Evolutionary conservation across 176 grass and related monocot genomes (phyloP), one percentile per base, ranked within the genome.

Genomic region (Oryza glumipatula): DNA sequence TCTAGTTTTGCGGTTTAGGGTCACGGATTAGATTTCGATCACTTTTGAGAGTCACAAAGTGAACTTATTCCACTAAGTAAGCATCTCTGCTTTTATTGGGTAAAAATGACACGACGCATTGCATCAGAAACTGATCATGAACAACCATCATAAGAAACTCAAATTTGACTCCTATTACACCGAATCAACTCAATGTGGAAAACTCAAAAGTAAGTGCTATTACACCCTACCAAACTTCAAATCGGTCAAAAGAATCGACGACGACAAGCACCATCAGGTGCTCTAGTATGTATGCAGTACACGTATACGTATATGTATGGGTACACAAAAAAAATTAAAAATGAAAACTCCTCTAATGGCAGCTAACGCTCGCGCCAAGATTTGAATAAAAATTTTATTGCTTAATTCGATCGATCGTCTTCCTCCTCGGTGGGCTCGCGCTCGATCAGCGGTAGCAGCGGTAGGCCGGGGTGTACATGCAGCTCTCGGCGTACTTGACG

Each of bases 401-500:
- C n/a, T 23, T 8, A 41, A 41, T 41, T 41, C 1, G 7, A 6
- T 61, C 6, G 38, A 41, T 63, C 21, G 58, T 63, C 58, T 63
- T 63, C 58, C 56, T 60, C 56, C 19, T 60, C 39, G 39, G 39
- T 8, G 6, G 7, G 6, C 19, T 16, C 4, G 71, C 0, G 44
- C 21, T 91, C 39, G 39, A 41, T 41, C 58, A 85, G 68, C 93
- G 66, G 86, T 94, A 95, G 73, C 44, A 90, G 83, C 89, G 93
- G 86, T 98, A 98, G 32, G 74, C 5, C 11, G 93, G 96, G 58
- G 89, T 92, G 91, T 98, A 96, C 91, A 95, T 98, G 91, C 91
- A 96, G 68, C 93, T 98, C 93, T 94, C 80, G 3, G 96, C 93
- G 68, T 95, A 94, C 80, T 95, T 91, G 80, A 91, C 85, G 71